Evolutionary conservation across 2,329 filamentous ascomycete genomes (phyloP), one percentile per base, ranked within the genome.

Genomic region (Aspergillus texensis): DNA sequence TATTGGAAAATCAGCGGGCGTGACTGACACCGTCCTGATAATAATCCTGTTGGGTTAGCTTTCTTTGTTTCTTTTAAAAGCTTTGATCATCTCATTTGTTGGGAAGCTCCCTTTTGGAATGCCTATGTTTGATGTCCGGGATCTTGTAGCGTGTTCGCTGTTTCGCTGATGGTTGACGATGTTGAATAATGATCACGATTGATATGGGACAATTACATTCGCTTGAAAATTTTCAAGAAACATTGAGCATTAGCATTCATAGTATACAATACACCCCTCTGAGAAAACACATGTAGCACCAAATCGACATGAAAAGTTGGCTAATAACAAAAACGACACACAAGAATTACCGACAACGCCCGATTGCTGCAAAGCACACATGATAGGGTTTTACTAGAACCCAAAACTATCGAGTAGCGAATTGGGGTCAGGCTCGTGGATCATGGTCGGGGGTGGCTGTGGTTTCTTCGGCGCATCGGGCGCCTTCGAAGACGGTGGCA

Each of bases 381-480:
- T 21, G 34, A 9, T 10, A 5, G 24, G 3, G 6, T 14, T 55
- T 30, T 26, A 26, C 58, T 68, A 98, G 75, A 98, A 95, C 1
- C 94, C 94, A 84, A 98, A 98, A 76, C 87, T 94, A 82, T 98
- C 94, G 71, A 98, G 83, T 73, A 99, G 79, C 63, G 92, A 94
- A 75, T 88, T 92, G 32, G 91, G 86, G 80, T 96, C 93, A n/a
- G 95, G 95, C 78, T 99, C 95, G 71, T 96, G 86, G 75, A 98
- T 98, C 66, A 90, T 88, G 24, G 90, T 93, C 1, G 93, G 88
- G 19, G 89, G 84, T 16, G 86, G 84, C 71, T 89, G 85, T 65
- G 81, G 79, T 70, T 79, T 78, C 68, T 72, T 64, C 32, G 72
- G 67, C 30, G 78, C 62, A 16, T 62, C 64, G 11, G 68, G 56